Conservation (phyloP, 768 basidiomycete genomes). For the Leccinum incarnatum region DNA sequence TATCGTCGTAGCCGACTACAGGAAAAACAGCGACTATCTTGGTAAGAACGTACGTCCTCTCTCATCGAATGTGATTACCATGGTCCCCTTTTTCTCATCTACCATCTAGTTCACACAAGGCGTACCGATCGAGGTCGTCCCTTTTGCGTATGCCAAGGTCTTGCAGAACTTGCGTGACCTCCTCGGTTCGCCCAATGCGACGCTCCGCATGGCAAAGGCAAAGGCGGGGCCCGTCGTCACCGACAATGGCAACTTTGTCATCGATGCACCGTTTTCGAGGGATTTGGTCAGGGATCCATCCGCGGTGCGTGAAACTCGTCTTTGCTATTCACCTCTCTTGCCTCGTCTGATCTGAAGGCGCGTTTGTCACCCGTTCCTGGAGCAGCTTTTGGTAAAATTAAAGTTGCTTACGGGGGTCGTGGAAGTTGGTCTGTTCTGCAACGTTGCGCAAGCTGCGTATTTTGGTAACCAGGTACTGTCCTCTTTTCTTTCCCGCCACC, state of each 20-base stretch:
- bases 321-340: background rate
- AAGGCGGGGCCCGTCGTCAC: slow-evolving; percentile 95
- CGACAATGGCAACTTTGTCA: slow-evolving; percentile 97
- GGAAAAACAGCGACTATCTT: slow-evolving; percentile 84
- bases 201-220: slow-evolving; percentile 89
- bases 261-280: slow-evolving; percentile 87
- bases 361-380: background rate
- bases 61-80: background rate
- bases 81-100: background rate
- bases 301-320: slow-evolving; percentile 36
- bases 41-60: slow-evolving; percentile 69
- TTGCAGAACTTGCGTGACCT: slow-evolving; percentile 62
- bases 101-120: slow-evolving; percentile 71
- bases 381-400: slow-evolving; percentile 71
- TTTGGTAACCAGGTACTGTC: slow-evolving; percentile 77
- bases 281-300: slow-evolving; percentile 67
- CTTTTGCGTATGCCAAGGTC: slow-evolving; percentile 92
- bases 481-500: background rate
- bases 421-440: slow-evolving; percentile 97
- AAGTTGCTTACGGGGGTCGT: slow-evolving; percentile 97
- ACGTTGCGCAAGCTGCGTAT: slow-evolving; percentile 93
- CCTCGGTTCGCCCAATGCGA: slow-evolving; percentile 65
- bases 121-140: slow-evolving; percentile 94
- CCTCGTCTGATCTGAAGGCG: background rate
- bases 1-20: slow-evolving; percentile 92